Conservation (phyloP, 352 stramenopile species). For the Pythium sukuiense region DNA sequence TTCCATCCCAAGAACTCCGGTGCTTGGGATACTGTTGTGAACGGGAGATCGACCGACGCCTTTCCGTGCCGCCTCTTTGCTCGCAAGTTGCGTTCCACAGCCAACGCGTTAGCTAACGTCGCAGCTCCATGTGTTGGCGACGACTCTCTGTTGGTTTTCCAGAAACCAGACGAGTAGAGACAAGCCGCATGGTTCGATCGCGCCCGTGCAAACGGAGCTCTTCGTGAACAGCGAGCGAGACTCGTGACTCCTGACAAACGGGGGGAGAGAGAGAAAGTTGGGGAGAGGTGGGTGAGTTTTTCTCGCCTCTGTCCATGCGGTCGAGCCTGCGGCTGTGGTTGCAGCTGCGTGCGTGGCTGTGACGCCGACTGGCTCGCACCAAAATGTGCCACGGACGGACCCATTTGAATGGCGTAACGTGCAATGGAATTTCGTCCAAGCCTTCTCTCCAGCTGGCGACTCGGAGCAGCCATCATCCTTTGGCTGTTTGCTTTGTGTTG, state of each 20-base stretch:
- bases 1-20: background rate
- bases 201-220: background rate
- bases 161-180: conserved; percentile 30
- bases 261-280: background rate
- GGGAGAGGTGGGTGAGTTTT: background rate
- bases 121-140: conserved; percentile 17
- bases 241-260: background rate
- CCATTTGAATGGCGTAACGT: background rate
- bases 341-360: background rate
- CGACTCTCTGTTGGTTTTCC: conserved; percentile 25
- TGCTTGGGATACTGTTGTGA: no score
- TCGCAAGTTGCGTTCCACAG: background rate
- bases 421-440: background rate
- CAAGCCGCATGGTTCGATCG: background rate
- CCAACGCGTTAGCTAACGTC: conserved; percentile 18
- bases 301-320: background rate
- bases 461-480: background rate
- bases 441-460: background rate
- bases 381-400: background rate
- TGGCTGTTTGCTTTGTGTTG: background rate
- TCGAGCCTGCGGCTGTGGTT: background rate
- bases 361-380: background rate
- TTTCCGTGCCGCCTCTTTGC: background rate
- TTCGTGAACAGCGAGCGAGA: conserved; percentile 4
- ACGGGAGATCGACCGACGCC: no score